A percentile compares a stretch with the other conserved stretches of the same genome.
phyloP scores from a whole-genome alignment of 306 rosid species.

The Castanea mollissima region DNA sequence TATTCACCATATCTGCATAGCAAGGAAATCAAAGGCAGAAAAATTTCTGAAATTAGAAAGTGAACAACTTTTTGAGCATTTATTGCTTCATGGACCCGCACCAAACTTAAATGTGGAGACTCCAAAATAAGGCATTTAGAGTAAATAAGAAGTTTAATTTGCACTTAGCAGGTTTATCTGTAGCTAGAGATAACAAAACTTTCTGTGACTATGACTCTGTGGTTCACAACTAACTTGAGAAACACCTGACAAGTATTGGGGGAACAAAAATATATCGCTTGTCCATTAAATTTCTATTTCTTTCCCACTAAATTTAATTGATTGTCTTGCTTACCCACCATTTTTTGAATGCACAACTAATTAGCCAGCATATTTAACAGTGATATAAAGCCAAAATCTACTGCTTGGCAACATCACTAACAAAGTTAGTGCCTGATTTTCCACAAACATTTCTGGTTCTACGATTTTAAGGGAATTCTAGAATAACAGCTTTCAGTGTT shows the following conservation, averaged over 20 bases:
- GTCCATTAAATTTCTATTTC: not conserved
- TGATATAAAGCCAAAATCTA: not conserved
- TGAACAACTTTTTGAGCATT: no score
- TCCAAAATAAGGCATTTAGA: no score
- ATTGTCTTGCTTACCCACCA: not conserved
- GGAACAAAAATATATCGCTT: not conserved
- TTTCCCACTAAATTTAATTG: not conserved
- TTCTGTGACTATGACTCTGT: not conserved
- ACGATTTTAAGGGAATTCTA: not conserved
- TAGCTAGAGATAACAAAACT: no score
- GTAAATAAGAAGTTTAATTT: no score
- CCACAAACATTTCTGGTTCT: not conserved
- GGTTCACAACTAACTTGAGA: not conserved
- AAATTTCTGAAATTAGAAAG: no score
- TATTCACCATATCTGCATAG: no score
- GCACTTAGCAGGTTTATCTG: no score
- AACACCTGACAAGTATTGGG: not conserved
- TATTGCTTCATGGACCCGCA: no score
- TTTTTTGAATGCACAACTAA: not conserved
- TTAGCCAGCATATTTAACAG: not conserved
- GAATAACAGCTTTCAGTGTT: not conserved
- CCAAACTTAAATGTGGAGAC: no score
- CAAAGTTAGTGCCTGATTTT: not conserved
- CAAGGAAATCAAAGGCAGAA: no score
- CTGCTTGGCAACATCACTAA: not conserved